These are phyloP conservation scores for Acephala macrosclerotiorum DNA, from an alignment of 2,329 filamentous ascomycete genomes.

Conservation along the genomic window DNA sequence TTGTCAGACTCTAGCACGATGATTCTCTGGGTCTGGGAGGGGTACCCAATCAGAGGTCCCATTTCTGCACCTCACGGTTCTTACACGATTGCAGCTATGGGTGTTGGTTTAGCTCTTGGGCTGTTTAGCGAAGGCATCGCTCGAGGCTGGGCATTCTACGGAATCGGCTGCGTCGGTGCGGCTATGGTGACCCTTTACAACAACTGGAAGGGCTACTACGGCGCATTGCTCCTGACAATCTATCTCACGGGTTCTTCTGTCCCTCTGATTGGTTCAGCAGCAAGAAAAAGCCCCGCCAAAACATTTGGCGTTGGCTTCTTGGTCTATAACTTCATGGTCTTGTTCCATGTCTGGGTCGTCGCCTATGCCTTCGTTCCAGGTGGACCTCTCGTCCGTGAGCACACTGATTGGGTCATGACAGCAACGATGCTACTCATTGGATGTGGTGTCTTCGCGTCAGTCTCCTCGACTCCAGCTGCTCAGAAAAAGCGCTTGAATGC, in stretches of 20 bases:
- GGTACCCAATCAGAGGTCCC: constrained; percentile 89
- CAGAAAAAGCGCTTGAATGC: constrained; percentile 41
- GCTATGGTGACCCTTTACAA: constrained; percentile 76
- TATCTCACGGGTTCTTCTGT: constrained; percentile 85
- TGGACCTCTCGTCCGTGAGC: constrained; percentile 89
- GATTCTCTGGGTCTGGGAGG: constrained; percentile 98
- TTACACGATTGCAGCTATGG: constrained; percentile 88
- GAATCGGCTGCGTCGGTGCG: constrained; percentile 80
- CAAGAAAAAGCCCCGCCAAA: constrained; percentile 76
- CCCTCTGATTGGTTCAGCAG: constrained; percentile 76
- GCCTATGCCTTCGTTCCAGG: constrained; percentile 98
- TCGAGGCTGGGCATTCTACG: constrained; percentile 81
- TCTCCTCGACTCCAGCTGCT: constrained; percentile 49
- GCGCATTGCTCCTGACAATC: constrained; percentile 75
- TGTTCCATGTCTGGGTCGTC: constrained; percentile 99
- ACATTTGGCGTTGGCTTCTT: constrained; percentile 91
- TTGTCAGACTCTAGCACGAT: constrained; percentile 98
- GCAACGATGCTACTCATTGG: constrained; percentile 86
- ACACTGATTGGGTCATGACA: constrained; percentile 94
- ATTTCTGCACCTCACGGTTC: constrained; percentile 90
- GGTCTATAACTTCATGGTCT: constrained; percentile 89
- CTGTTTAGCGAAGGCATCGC: constrained; percentile 74
- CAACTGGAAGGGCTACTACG: constrained; percentile 91
- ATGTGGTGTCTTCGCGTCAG: constrained; percentile 80
- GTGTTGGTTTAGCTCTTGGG: constrained; percentile 78